Evolutionary conservation across 1,284 basidiomycete species (phyloP), one percentile per base, ranked within the genome.

Genomic region (Cryptococcus sp.): DNA sequence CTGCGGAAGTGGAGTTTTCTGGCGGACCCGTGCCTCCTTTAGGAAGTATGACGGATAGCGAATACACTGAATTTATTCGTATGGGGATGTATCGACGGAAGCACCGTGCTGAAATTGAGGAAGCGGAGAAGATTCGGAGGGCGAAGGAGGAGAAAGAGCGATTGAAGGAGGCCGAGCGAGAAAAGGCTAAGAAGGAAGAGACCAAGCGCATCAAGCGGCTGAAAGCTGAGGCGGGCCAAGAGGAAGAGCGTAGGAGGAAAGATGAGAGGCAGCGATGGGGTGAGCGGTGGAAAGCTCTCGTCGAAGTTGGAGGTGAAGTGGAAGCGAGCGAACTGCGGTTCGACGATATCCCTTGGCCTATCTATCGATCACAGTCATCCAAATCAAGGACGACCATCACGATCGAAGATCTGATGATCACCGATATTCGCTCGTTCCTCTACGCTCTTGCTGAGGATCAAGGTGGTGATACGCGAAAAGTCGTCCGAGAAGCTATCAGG

Each of bases 321-420:
- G 48, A 57, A 47, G 34, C 41, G 29, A 50, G 52, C 19, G 41
- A 65, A 23, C 69, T 86, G 25, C 56, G 65, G 2, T 89, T 89
- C 66, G 68, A 68, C 13, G 87, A 90, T 69, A 83, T 93, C 10
- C 91, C 91, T 1, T 93, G 90, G 91, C 91, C 91, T 0, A 77
- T 89, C 46, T 78, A 84, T 68, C 0, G 69, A 66, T 2, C 51
- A 81, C 1, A 84, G 50, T 25, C 29, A 22, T 17, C 22, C 26
- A 52, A 23, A 44, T 61, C 37, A 8, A 20, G 16, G 39, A 48
- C 26, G 10, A 20, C 19, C 20, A 43, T 59, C 7, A 41, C 25
- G 0, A 46, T 62, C 0, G 62, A 85, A 0, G 82, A 85, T 22
- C 71, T 91, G 49, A 86, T 85, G 0, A 66, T 77, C 17, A 83